A percentile compares a stretch with the other conserved stretches of the same genome.
These are phyloP conservation scores for Conticribra weissflogii DNA, from an alignment of 108 stramenopile species.

Conservation along the genomic window DNA sequence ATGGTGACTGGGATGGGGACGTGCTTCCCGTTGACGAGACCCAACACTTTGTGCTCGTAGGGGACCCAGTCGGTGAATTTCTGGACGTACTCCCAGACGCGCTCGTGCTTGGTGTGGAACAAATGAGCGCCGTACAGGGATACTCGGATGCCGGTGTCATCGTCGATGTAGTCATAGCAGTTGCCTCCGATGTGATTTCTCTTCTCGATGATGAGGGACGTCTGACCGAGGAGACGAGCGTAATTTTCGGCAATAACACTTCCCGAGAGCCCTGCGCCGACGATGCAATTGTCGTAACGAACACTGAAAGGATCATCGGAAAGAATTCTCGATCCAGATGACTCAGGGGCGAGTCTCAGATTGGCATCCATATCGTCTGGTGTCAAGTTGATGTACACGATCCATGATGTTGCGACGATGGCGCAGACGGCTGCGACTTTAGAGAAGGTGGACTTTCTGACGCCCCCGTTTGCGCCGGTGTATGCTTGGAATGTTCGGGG, in stretches of 20 bases:
- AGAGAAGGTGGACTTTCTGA: too few relatives aligned
- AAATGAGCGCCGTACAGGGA: conserved; percentile 71
- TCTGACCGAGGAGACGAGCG: conserved; percentile 54
- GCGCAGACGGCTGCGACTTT: too few relatives aligned
- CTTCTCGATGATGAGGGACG: conserved; percentile 70
- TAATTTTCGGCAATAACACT: conserved; percentile 80
- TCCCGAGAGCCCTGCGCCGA: conserved; percentile 81
- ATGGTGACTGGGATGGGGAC: conserved; percentile 88
- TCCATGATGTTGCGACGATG: too few relatives aligned
- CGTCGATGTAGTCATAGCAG: conserved; percentile 81
- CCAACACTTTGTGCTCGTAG: conserved; percentile 78
- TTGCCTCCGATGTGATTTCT: conserved; percentile 84
- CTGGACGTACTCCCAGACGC: conserved; percentile 81
- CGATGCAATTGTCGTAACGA: conserved; percentile 73
- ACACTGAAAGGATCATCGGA: conserved; percentile 26
- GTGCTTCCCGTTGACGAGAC: conserved; percentile 60
- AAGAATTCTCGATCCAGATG: too few relatives aligned
- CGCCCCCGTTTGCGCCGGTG: too few relatives aligned
- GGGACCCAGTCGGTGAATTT: conserved; percentile 68
- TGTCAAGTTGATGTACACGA: too few relatives aligned
- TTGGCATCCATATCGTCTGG: too few relatives aligned
- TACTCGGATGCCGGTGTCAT: conserved; percentile 65
- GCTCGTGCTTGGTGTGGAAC: conserved; percentile 70
- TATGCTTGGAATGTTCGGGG: too few relatives aligned
- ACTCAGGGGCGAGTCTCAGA: too few relatives aligned